A percentile compares a stretch with the other conserved stretches of the same genome.
These are phyloP conservation scores for Pterocarpus santalinus DNA, from an alignment of 306 rosid genomes.

Conservation along the genomic window DNA sequence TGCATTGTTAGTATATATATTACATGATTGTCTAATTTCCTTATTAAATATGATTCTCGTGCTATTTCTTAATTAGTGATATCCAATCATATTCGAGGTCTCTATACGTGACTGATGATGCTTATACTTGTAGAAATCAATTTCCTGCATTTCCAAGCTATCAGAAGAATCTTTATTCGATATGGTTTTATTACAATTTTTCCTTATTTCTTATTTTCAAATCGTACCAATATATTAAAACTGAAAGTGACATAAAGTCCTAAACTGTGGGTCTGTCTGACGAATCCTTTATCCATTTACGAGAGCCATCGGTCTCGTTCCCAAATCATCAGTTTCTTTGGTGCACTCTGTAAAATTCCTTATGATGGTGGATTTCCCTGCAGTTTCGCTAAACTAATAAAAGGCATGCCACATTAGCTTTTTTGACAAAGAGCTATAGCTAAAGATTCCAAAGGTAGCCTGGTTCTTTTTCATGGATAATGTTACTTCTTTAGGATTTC, in stretches of 20 bases:
- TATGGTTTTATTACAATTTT: conserved; percentile 31
- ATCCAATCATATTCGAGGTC: conserved; percentile 62
- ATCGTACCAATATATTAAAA: conserved; percentile 21
- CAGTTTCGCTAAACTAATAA: conserved; percentile 41
- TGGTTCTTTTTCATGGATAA: conserved; percentile 38
- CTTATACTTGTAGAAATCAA: conserved; percentile 91
- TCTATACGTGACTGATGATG: conserved; percentile 55
- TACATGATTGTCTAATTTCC: conserved; percentile 30
- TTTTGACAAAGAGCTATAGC: conserved; percentile 56
- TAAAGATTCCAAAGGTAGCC: conserved; percentile 43
- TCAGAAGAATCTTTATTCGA: conserved; percentile 66
- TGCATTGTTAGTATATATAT: background rate
- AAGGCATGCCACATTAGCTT: conserved; percentile 53
- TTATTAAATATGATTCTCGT: conserved; percentile 31
- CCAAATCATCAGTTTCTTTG: conserved; percentile 24
- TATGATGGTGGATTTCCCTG: conserved; percentile 53
- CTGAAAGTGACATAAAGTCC: conserved; percentile 76
- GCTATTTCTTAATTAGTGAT: conserved; percentile 42
- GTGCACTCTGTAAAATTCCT: conserved; percentile 52
- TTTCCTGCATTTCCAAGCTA: conserved; percentile 82
- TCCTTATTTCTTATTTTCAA: conserved; percentile 27
- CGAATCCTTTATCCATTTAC: conserved; percentile 52
- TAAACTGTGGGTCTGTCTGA: conserved; percentile 48
- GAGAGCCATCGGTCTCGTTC: conserved; percentile 50
- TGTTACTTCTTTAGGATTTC: background rate